A percentile compares a stretch with the other conserved stretches of the same genome.
phyloP scores from a whole-genome alignment of 257 asterid species.

The Striga asiatica region DNA sequence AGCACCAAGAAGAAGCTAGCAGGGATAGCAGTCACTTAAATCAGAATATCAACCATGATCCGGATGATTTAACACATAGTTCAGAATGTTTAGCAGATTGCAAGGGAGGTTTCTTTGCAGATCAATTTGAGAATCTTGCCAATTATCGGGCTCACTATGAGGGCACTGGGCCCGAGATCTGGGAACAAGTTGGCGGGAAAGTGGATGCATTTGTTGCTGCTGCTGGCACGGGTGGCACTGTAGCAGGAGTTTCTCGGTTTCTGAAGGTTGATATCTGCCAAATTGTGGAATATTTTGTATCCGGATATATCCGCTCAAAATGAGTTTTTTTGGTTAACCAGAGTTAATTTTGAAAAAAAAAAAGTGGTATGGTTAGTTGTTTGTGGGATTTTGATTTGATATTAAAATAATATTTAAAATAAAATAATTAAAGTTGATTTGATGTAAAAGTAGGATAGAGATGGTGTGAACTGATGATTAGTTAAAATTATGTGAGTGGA shows the following conservation, averaged over 20 bases:
- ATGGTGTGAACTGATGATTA: too few relatives aligned
- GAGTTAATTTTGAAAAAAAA: too few relatives aligned
- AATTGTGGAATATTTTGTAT: conserved; percentile 1
- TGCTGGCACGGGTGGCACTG: conserved; percentile 96
- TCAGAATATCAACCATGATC: conserved; percentile 18
- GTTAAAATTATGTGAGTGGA: too few relatives aligned
- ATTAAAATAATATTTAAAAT: too few relatives aligned
- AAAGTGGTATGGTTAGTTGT: too few relatives aligned
- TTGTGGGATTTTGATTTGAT: too few relatives aligned
- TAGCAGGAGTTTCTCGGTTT: conserved; percentile 81
- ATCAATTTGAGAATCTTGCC: conserved; percentile 92
- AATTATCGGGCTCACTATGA: conserved; percentile 88
- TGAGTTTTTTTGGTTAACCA: too few relatives aligned
- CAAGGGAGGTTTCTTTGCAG: conserved; percentile 92
- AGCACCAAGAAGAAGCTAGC: conserved; percentile 20
- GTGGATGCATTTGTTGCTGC: conserved; percentile 92
- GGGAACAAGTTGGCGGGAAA: conserved; percentile 71
- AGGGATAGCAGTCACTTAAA: conserved; percentile 15
- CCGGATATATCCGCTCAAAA: too few relatives aligned
- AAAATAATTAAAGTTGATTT: too few relatives aligned
- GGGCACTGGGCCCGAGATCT: conserved; percentile 91
- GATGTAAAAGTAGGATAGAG: too few relatives aligned
- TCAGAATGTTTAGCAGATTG: conserved; percentile 19
- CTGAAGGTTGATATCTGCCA: conserved; percentile 51
- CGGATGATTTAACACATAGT: conserved; percentile 18